Evolutionary conservation across 176 grass and related monocot species (phyloP).

Genomic region (Oropetium thomaeum): DNA sequence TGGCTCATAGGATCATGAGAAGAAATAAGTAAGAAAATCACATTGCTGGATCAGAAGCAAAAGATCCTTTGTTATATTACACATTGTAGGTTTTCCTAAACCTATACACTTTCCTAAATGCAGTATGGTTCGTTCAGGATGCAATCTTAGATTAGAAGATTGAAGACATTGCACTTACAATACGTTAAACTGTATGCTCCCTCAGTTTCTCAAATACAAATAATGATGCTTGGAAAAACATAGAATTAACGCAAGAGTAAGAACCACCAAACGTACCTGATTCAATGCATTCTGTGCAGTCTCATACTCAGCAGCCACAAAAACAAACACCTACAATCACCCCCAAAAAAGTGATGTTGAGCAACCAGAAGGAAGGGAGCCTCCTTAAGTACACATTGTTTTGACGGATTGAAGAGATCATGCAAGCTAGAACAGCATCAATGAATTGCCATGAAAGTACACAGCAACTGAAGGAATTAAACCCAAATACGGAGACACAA

Average conservation of each 20-base stretch:
- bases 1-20: neutral
- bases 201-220: neutral
- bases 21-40: neutral
- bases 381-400: neutral
- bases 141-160: neutral
- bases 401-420: neutral
- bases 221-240: neutral
- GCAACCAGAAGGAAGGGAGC: neutral
- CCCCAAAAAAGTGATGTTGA: neutral
- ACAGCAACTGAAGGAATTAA: neutral
- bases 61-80: neutral
- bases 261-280: conserved; percentile 49
- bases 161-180: neutral
- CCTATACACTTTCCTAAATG: neutral
- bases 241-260: neutral
- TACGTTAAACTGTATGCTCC: neutral
- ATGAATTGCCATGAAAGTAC: neutral
- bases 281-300: conserved; percentile 87
- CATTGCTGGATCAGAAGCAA: neutral
- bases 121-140: neutral
- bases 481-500: neutral
- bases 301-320: conserved; percentile 94
- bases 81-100: neutral
- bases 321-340: conserved; percentile 88
- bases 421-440: neutral